A percentile compares a stretch with the other conserved stretches of the same genome.
These are phyloP conservation scores for Ceratocystiopsis sp. DNA, from an alignment of 2,329 filamentous ascomycete species.

Conservation along the genomic window DNA sequence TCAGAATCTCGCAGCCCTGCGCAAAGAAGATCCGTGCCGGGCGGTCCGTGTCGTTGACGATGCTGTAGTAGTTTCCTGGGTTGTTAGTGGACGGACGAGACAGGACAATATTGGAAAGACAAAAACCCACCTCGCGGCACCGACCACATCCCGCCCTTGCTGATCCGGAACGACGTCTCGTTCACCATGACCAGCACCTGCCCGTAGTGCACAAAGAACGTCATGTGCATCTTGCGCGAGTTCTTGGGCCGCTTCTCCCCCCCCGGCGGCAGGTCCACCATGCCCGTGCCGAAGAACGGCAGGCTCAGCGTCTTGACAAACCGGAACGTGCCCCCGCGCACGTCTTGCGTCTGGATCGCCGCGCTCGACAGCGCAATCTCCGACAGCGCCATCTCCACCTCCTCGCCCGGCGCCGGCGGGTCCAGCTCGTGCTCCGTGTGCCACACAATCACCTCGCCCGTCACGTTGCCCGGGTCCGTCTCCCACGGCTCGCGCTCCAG, in stretches of 20 bases:
- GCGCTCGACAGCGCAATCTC: conserved; percentile 38
- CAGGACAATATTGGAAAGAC: neutral
- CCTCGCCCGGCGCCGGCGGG: conserved; percentile 36
- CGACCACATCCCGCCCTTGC: conserved; percentile 80
- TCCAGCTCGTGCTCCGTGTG: conserved; percentile 37
- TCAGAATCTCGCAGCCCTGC: conserved; percentile 53
- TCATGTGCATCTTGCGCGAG: conserved; percentile 89
- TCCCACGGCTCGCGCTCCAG: conserved; percentile 55
- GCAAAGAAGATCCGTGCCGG: conserved; percentile 78
- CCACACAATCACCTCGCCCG: conserved; percentile 48
- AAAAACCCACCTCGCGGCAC: conserved; percentile 68
- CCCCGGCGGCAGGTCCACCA: conserved; percentile 74
- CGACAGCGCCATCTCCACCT: conserved; percentile 35
- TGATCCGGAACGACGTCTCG: conserved; percentile 62
- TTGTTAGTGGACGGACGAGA: conserved; percentile 2
- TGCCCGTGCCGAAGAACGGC: conserved; percentile 74
- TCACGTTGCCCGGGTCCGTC: conserved; percentile 42
- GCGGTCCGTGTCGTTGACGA: conserved; percentile 59
- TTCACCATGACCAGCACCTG: conserved; percentile 66
- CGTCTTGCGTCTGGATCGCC: conserved; percentile 39
- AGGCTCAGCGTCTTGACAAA: conserved; percentile 78
- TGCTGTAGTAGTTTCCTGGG: conserved; percentile 83
- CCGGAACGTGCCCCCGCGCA: conserved; percentile 54
- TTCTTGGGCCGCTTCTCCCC: conserved; percentile 83
- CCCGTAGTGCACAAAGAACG: conserved; percentile 78